Evolutionary conservation across 192 early-diverging fungal genomes (phyloP).

Genomic region (Coemansia biformis): DNA sequence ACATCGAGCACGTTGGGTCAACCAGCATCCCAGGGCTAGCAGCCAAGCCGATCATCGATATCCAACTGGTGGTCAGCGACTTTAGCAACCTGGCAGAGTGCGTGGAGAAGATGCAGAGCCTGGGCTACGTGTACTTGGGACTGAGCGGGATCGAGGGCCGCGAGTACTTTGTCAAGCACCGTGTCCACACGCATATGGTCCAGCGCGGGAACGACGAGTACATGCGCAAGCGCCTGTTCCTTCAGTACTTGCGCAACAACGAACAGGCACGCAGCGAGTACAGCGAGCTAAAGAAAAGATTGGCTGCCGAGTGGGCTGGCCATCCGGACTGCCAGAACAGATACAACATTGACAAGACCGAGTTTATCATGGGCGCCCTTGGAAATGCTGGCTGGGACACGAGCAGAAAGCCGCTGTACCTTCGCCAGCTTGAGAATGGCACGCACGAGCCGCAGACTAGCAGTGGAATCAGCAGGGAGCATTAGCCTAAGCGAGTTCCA

Average conservation of each 20-base stretch:
- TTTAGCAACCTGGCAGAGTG: slow-evolving; percentile 3
- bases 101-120: background rate
- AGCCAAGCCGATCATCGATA: slow-evolving; percentile 30
- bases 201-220: slow-evolving; percentile 6
- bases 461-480: too few relatives aligned
- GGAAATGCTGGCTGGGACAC: slow-evolving; percentile 7
- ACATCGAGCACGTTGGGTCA: slow-evolving; percentile 17
- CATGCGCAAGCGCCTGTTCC: slow-evolving; percentile 8
- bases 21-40: slow-evolving; percentile 28
- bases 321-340: background rate
- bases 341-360: slow-evolving; percentile 14
- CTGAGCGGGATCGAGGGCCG: slow-evolving; percentile 4
- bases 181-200: slow-evolving; percentile 12
- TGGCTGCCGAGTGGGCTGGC: slow-evolving; percentile 13
- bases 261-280: slow-evolving; percentile 7
- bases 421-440: too few relatives aligned
- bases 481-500: too few relatives aligned
- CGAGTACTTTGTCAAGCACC: slow-evolving; percentile 13
- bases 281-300: slow-evolving; percentile 5
- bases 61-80: slow-evolving; percentile 5
- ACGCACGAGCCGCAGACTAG: too few relatives aligned
- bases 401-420: background rate
- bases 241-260: slow-evolving; percentile 6
- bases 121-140: slow-evolving; percentile 11
- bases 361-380: slow-evolving; percentile 15